Evolutionary conservation across 768 basidiomycete genomes (phyloP), one percentile per base, ranked within the genome.

Genomic region (Mycena kentingensis): DNA sequence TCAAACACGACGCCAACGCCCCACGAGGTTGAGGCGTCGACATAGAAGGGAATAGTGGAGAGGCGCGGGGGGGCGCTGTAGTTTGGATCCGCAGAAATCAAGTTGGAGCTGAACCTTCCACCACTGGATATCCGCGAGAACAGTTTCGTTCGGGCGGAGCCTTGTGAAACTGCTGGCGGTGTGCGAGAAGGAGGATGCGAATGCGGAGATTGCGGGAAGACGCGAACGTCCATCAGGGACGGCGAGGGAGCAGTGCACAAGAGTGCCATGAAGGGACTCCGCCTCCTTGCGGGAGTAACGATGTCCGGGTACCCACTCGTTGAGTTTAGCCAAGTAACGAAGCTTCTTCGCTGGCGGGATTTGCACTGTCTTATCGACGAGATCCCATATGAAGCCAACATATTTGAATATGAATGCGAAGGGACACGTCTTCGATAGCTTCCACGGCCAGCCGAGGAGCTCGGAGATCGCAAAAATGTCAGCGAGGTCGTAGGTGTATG

Each of bases 321-420:
- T 21, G 0, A 76, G 54, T 34, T 66, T 64, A 1, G 1, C 24
- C 0, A 70, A 25, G 37, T 74, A 73, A 27, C 67, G 66, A 0
- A 2, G 5, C 7, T 63, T 65, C 52, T 74, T 77, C 0, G 63
- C 45, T 0, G 47, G 36, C 0, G 69, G 73, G 4, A 77, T 55
- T 22, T 59, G 32, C 0, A 77, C 70, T 0, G 61, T 64, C 27
- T 69, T 69, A 0, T 21, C 6, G 0, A 6, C 1, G 0, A 76
- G 46, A 26, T 70, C 59, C 76, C 75, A 76, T 0, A 55, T 3
- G 51, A 76, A 75, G 3, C 76, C 71, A 1, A 75, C 60, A 42
- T 76, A 77, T 19, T 35, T 54, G 52, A 75, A 73, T 0, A 29
- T 12, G 4, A 50, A 3, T 3, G 58, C 36, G 27, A 74, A 74